Base-by-base conservation (phyloP, 352 stramenopile species). In the Pythium phragmitis region DNA sequence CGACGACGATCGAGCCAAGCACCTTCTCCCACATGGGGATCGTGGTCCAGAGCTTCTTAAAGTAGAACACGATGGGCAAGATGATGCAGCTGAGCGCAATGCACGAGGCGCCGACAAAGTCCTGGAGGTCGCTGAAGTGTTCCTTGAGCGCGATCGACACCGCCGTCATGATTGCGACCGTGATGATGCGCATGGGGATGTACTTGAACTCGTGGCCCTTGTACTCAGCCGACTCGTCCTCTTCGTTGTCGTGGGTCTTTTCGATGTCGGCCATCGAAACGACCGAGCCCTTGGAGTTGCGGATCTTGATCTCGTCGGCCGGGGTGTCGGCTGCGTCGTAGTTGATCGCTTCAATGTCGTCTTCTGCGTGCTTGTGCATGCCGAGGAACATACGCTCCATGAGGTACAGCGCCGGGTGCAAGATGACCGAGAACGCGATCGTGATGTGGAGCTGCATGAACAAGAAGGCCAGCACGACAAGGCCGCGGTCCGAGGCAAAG, bases 51-150 rank as follows among this genome's bases (percentile, higher is more conserved):
- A 86, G 75, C 54, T 80, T 73, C 65, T 87, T 89, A 13, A 91
- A 64, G 78, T 91, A 91, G 67, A 91, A 88, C 39, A 78, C 66
- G 52, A 87, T 85, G 7, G 82, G 82, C 43, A 91, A 61, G 45
- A 89, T 82, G 42, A 88, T 87, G 67, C 79, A 91, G 48, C 72
- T 75, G 51, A 86, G 68, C 17, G 79, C 75, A 33, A 86, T 80
- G 54, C 69, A 68, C 57, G 72, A 91, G 3, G 82, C 79, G 34
- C 82, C 82, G 26, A 87, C 72, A 39, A 91, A 89, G 62, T 89
- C 82, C n/a, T 72, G 73, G 37, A 91, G 80, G 59, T 88, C 82
- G 17, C 79, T 56, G 33, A 91, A 87, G 47, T 87, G 73, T 61
- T 90, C 70, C 67, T 73, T 66, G 41, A 75, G 60, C 21, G 67